These are phyloP conservation scores for Aureobasidium zeae DNA, from an alignment of 2,329 filamentous ascomycete genomes.

Conservation along the genomic window DNA sequence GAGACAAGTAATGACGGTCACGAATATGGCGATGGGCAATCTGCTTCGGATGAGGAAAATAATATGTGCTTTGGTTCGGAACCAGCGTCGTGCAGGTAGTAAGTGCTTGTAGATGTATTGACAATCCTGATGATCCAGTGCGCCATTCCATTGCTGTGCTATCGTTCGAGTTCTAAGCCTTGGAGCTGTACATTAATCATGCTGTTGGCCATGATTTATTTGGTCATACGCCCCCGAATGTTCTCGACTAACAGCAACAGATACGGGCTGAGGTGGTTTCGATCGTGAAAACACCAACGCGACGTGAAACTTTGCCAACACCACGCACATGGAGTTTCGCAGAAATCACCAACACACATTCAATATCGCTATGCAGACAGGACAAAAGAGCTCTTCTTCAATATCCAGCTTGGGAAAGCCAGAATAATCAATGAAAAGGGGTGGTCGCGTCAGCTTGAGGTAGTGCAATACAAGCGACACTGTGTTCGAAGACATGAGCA, in stretches of 20 bases:
- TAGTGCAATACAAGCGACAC: conserved; percentile 73
- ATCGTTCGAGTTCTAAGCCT: no score
- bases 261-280: no score
- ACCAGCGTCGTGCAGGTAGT: no score
- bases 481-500: conserved; percentile 56
- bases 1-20: no score
- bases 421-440: conserved; percentile 26
- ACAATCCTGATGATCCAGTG: no score
- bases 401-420: conserved; percentile 16
- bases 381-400: conserved; percentile 21
- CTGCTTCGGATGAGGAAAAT: not conserved
- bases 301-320: not conserved
- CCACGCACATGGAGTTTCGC: not conserved
- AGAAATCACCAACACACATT: not conserved
- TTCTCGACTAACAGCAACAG: no score
- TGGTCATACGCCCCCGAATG: no score
- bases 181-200: not conserved
- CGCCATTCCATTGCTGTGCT: no score
- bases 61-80: not conserved
- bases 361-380: not conserved
- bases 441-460: conserved; percentile 59
- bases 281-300: not conserved
- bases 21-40: no score
- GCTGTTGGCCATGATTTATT: not conserved
- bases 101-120: no score